Evolutionary conservation across 2,329 filamentous ascomycete genomes (phyloP).

Genomic region (Chaetothyriales sp.): DNA sequence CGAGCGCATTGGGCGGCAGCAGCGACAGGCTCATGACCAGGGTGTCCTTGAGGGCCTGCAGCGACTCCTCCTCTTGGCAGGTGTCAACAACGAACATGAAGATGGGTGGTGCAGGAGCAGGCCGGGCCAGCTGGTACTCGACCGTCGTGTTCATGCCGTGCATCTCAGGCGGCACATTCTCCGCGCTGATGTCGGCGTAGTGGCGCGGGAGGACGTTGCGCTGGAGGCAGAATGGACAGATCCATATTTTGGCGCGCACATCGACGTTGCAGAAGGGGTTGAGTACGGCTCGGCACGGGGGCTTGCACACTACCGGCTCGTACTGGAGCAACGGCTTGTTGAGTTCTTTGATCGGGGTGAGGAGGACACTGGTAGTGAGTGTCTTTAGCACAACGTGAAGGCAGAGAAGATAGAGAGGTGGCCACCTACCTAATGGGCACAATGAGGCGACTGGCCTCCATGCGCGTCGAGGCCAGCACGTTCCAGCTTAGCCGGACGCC

Average conservation of each 20-base stretch:
- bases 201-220: conserved; percentile 50
- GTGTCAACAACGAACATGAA: conserved; percentile 56
- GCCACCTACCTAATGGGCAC: conserved; percentile 94
- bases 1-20: conserved; percentile 47
- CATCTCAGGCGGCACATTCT: conserved; percentile 50
- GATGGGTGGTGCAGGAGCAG: conserved; percentile 50
- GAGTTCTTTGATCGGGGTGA: conserved; percentile 92
- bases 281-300: conserved; percentile 84
- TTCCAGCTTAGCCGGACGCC: conserved; percentile 96
- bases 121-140: conserved; percentile 48
- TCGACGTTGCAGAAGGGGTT: conserved; percentile 82
- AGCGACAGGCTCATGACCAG: conserved; percentile 52
- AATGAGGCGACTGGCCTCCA: conserved; percentile 90
- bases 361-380: conserved; percentile 51
- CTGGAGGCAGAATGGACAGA: conserved; percentile 54
- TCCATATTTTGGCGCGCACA: conserved; percentile 51
- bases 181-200: conserved; percentile 55
- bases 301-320: conserved; percentile 92
- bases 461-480: conserved; percentile 92
- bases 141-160: conserved; percentile 51
- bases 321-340: conserved; percentile 83
- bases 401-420: not conserved
- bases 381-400: not conserved
- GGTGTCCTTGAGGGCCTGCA: conserved; percentile 52
- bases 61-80: conserved; percentile 52